phyloP scores from a whole-genome alignment of 2,329 filamentous ascomycete species.

The Ascochyta pisi region DNA sequence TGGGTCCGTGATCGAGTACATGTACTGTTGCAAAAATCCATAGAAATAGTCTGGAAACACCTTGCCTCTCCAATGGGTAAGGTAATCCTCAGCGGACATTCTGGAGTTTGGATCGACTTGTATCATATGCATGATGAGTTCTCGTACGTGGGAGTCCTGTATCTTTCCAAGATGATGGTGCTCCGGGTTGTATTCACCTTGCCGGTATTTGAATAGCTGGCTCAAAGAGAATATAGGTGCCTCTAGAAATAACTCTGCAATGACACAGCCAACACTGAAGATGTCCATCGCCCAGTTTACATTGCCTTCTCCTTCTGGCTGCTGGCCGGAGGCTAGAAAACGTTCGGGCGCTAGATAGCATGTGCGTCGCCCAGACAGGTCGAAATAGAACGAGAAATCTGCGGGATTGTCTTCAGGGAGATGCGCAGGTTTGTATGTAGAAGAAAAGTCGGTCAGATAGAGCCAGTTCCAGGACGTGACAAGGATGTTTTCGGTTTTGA shows the following conservation, averaged over 20 bases:
- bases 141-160: slow-evolving; percentile 82
- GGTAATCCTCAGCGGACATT: slow-evolving; percentile 91
- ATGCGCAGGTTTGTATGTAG: slow-evolving; percentile 91
- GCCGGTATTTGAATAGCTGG: slow-evolving; percentile 92
- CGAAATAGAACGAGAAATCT: slow-evolving; percentile 98
- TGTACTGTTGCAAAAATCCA: slow-evolving; percentile 95
- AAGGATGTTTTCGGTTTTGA: slow-evolving; percentile 96
- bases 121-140: slow-evolving; percentile 95
- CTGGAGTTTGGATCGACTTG: slow-evolving; percentile 89
- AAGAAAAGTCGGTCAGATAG: slow-evolving; percentile 96
- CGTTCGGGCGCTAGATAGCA: slow-evolving; percentile 96
- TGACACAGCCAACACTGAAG: slow-evolving; percentile 95
- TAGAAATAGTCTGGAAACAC: slow-evolving; percentile 98
- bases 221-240: slow-evolving; percentile 97
- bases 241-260: slow-evolving; percentile 94
- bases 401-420: slow-evolving; percentile 96
- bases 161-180: slow-evolving; percentile 84
- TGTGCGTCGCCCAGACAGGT: slow-evolving; percentile 86
- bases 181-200: slow-evolving; percentile 88
- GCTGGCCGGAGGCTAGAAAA: slow-evolving; percentile 76
- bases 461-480: slow-evolving; percentile 99
- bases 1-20: slow-evolving; percentile 93
- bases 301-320: slow-evolving; percentile 67
- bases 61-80: slow-evolving; percentile 89
- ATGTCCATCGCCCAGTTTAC: slow-evolving; percentile 97